phyloP scores from a whole-genome alignment of 2,329 filamentous ascomycete species.

The Paecilomyces variotii region DNA sequence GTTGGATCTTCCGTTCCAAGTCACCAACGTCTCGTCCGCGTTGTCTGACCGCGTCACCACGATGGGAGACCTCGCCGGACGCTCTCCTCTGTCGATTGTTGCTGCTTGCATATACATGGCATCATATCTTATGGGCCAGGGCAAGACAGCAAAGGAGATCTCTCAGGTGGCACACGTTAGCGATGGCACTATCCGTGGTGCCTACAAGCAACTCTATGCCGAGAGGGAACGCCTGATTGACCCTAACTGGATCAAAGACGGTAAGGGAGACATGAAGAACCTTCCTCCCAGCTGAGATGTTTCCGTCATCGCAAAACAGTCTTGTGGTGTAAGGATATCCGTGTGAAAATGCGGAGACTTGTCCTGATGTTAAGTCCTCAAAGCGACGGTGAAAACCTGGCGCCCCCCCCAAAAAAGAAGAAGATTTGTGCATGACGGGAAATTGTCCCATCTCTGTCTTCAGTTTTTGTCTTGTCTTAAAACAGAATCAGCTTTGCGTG shows the following conservation, averaged over 20 bases:
- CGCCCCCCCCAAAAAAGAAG: neutral
- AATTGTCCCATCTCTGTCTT: neutral
- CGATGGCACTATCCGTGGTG: conserved; percentile 92
- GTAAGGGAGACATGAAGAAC: conserved; percentile 61
- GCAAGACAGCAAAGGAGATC: conserved; percentile 78
- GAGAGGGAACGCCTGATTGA: conserved; percentile 68
- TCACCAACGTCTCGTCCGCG: conserved; percentile 71
- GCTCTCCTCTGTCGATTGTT: conserved; percentile 87
- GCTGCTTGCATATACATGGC: conserved; percentile 97
- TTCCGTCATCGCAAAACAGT: neutral
- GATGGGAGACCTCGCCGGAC: conserved; percentile 76
- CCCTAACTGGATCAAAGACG: conserved; percentile 64
- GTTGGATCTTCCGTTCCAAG: conserved; percentile 65
- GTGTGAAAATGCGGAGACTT: neutral
- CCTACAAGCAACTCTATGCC: conserved; percentile 80
- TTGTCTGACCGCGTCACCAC: conserved; percentile 70
- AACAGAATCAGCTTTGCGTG: neutral
- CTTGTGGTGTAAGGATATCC: neutral
- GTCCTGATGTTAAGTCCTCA: neutral
- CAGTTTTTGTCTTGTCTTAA: neutral
- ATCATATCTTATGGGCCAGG: conserved; percentile 72
- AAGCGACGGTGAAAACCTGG: neutral
- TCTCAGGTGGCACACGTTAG: conserved; percentile 78
- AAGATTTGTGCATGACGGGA: neutral
- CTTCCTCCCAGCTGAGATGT: conserved; percentile 49